phyloP scores from a whole-genome alignment of 2,329 filamentous ascomycete species.

The Dactylonectria macrodidyma region DNA sequence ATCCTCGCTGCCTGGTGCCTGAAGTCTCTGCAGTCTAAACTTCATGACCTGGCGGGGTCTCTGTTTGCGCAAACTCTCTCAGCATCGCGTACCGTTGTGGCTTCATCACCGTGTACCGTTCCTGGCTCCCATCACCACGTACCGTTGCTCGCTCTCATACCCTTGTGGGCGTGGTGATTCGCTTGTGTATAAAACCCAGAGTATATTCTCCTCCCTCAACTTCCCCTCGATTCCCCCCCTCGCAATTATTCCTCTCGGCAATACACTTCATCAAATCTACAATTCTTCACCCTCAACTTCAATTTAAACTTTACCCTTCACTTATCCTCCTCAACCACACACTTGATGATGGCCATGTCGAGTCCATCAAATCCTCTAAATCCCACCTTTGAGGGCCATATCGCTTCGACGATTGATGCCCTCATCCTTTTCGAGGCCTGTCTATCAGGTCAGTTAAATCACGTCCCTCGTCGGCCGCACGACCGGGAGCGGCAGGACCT shows the following conservation, averaged over 20 bases:
- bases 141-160: too few species aligned
- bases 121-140: too few species aligned
- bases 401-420: conserved; percentile 81
- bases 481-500: conserved; percentile 84
- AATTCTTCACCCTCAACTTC: conserved; percentile 18
- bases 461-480: conserved; percentile 87
- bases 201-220: conserved; percentile 2
- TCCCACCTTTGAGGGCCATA: conserved; percentile 78
- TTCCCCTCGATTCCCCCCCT: background rate
- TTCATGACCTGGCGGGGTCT: conserved; percentile 19
- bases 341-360: conserved; percentile 47
- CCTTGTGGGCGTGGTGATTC: conserved; percentile 15
- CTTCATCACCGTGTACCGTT: too few species aligned
- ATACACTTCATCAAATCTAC: conserved; percentile 1
- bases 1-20: conserved; percentile 32
- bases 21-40: conserved; percentile 14
- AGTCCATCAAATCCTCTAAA: conserved; percentile 58
- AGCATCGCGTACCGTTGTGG: background rate
- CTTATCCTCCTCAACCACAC: conserved; percentile 33
- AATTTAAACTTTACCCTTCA: conserved; percentile 28
- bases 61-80: conserved; percentile 20
- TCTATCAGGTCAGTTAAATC: conserved; percentile 77
- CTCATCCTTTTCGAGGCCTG: conserved; percentile 86
- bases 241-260: background rate
- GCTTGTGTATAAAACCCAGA: conserved; percentile 16